phyloP scores from a whole-genome alignment of 139 green algal species.

The Ettlia oleoabundans region DNA sequence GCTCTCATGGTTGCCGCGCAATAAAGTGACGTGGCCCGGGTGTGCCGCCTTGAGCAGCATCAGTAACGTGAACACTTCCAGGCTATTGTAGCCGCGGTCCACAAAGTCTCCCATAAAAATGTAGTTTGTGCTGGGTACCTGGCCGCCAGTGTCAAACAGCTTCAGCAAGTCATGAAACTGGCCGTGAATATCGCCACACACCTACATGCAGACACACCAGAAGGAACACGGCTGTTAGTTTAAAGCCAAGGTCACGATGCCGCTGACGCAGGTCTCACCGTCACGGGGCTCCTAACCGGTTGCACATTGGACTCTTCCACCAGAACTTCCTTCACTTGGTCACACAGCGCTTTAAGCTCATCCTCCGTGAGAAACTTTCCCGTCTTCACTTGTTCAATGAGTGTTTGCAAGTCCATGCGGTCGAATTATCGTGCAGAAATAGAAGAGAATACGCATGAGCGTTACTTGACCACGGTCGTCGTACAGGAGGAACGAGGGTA shows the following conservation, averaged over 20 bases:
- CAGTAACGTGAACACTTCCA: constrained; percentile 99
- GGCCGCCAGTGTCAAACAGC: constrained; percentile 95
- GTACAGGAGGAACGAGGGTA: too few relatives aligned
- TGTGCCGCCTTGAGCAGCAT: constrained; percentile 96
- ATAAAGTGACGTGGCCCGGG: constrained; percentile 94
- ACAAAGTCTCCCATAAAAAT: constrained; percentile 99
- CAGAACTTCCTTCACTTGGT: constrained; percentile 98
- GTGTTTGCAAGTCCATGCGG: not conserved
- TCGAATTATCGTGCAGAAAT: too few relatives aligned
- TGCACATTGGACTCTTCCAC: constrained; percentile 99
- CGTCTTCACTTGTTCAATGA: constrained; percentile 88
- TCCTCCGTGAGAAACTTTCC: constrained; percentile 94
- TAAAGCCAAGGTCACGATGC: too few relatives aligned
- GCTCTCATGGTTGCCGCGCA: constrained; percentile 98
- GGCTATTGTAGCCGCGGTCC: constrained; percentile 98
- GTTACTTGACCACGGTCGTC: too few relatives aligned
- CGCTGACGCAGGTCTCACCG: constrained; percentile 60
- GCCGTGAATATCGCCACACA: constrained; percentile 99
- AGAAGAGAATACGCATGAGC: too few relatives aligned
- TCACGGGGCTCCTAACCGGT: constrained; percentile 97
- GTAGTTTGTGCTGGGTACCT: constrained; percentile 96
- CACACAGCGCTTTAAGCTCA: constrained; percentile 96
- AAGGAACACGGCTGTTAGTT: too few relatives aligned
- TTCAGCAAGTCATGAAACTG: constrained; percentile 99
- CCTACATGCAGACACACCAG: too few relatives aligned